These are phyloP conservation scores for Prunus mira DNA, from an alignment of 306 rosid species.

Conservation along the genomic window DNA sequence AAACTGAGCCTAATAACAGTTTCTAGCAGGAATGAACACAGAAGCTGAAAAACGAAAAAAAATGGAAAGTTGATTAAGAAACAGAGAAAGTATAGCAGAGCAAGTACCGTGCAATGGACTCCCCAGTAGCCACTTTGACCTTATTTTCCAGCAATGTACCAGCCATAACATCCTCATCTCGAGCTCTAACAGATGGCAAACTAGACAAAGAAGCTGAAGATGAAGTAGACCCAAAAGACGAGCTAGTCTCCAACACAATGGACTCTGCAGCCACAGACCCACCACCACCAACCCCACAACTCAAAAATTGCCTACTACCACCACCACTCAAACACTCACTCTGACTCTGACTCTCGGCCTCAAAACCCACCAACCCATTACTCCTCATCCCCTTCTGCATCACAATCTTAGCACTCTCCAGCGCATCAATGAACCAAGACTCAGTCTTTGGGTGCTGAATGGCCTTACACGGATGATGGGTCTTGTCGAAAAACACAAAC, in stretches of 20 bases:
- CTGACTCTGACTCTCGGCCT: conserved; percentile 14
- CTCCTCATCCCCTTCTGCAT: conserved; percentile 34
- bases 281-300: conserved; percentile 5
- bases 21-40: not conserved
- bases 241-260: conserved; percentile 44
- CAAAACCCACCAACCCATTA: conserved; percentile 25
- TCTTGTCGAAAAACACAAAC: conserved; percentile 32
- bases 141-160: conserved; percentile 17
- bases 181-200: conserved; percentile 32
- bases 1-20: not conserved
- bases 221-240: conserved; percentile 46
- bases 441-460: conserved; percentile 53
- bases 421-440: conserved; percentile 60
- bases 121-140: conserved; percentile 20
- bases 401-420: conserved; percentile 38
- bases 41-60: too few species aligned
- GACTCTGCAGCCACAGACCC: conserved; percentile 35
- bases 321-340: not conserved
- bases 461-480: too few species aligned
- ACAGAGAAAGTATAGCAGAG: not conserved
- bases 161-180: conserved; percentile 27
- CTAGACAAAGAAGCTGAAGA: conserved; percentile 50
- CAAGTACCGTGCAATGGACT: conserved; percentile 32
- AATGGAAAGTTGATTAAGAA: too few species aligned
- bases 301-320: not conserved